Evolutionary conservation across 257 asterid genomes (phyloP), one percentile per base, ranked within the genome.

Genomic region (Nicotiana tabacum): DNA sequence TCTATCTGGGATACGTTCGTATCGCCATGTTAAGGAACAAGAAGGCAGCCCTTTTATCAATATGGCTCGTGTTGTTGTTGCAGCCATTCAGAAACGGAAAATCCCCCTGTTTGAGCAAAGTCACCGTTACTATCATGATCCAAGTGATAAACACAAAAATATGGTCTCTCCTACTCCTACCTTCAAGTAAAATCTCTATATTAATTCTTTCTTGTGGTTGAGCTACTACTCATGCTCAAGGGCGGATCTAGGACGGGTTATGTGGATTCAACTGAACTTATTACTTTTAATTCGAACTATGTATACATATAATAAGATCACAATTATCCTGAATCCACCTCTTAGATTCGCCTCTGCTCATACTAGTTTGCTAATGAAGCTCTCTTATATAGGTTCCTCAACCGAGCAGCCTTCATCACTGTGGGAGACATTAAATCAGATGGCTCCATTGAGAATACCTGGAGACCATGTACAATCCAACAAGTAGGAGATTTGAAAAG

Each of bases 11-110:
- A 78, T 60, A 3, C 58, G 69, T 43, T 82, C 69, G n/a, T 87
- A 87, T 79, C 84, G 83, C 6, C 81, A 76, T 68, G 79, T 87
- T 11, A 82, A 72, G 85, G 91, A 93, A 2, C 77, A 46, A 55
- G 93, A 94, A 37, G 57, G 57, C 57, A 92, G 91, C 85, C 95
- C 97, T 4, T 93, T 90, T n/a, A 84, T 15, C 67, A 77, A 86
- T 61, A 77, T 93, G 30, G 97, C 86, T 18, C 78, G 90, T 1
- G 96, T 93, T 15, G 7, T 90, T 0, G 87, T 88, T 35, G 94
- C 91, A 4, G 90, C 94, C n/a, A 9, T 88, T 15, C 33, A 85
- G 56, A 92, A 89, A 66, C 88, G 93, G 48, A 86, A 80, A 64
- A 55, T 87, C 85, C 2, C 10, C 62, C 87, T 88, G 56, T 87